Evolutionary conservation across 2,329 filamentous ascomycete genomes (phyloP).

Genomic region (Exophiala sp.): DNA sequence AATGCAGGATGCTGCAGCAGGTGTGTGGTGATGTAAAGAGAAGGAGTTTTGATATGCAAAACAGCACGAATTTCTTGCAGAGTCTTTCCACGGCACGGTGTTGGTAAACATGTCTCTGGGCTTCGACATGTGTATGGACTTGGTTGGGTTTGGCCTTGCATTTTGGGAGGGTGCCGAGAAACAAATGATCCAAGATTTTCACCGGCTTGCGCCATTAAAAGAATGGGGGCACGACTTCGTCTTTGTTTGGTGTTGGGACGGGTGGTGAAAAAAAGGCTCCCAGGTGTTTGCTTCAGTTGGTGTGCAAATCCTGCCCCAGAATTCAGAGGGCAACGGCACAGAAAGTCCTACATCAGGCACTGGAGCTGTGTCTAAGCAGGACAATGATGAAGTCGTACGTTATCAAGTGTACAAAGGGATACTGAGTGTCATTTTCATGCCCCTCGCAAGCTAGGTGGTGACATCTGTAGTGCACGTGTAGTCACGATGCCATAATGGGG

Average conservation of each 20-base stretch:
- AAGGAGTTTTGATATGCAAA: slow-evolving; percentile 2
- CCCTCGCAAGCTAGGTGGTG: too few species aligned
- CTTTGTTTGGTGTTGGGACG: slow-evolving; percentile 14
- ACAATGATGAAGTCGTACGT: too few species aligned
- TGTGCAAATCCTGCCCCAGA: slow-evolving; percentile 3
- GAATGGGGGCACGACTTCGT: neutral
- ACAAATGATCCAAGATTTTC: slow-evolving; percentile 22
- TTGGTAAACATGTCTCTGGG: slow-evolving; percentile 16
- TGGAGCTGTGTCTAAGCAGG: too few species aligned
- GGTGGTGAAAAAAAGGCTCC: neutral
- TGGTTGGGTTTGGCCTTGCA: slow-evolving; percentile 20
- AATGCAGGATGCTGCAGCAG: slow-evolving; percentile 72
- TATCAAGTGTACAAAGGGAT: too few species aligned
- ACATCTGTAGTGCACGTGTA: too few species aligned
- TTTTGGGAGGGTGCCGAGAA: slow-evolving; percentile 10
- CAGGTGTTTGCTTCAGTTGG: slow-evolving; percentile 13
- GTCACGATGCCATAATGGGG: too few species aligned
- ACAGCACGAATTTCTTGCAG: slow-evolving; percentile 2
- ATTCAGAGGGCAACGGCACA: too few species aligned
- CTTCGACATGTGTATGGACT: slow-evolving; percentile 2
- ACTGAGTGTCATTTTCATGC: too few species aligned
- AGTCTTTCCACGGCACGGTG: slow-evolving; percentile 14
- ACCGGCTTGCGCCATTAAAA: slow-evolving; percentile 17
- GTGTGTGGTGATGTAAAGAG: slow-evolving; percentile 74
- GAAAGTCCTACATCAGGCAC: too few species aligned